These are phyloP conservation scores for Pyricularia grisea DNA, from an alignment of 2,329 filamentous ascomycete genomes.

Conservation along the genomic window DNA sequence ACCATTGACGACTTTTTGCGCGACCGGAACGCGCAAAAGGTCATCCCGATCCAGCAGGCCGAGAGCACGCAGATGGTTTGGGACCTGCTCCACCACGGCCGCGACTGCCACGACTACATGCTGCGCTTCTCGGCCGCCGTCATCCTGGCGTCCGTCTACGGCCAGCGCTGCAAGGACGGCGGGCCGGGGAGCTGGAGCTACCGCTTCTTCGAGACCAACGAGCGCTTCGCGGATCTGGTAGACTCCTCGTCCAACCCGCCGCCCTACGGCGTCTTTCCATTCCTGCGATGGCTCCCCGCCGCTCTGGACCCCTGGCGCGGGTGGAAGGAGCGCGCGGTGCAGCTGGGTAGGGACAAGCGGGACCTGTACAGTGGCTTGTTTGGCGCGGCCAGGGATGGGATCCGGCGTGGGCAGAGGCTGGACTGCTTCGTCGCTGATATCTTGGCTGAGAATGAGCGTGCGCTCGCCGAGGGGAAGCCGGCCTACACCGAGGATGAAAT, in stretches of 20 bases:
- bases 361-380: conserved; percentile 28
- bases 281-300: conserved; percentile 31
- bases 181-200: neutral
- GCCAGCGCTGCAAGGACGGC: conserved; percentile 25
- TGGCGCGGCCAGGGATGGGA: conserved; percentile 18
- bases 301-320: conserved; percentile 35
- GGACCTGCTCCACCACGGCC: conserved; percentile 27
- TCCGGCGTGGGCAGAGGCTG: conserved; percentile 18
- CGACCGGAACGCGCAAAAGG: conserved; percentile 24
- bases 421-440: conserved; percentile 25
- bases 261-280: conserved; percentile 35
- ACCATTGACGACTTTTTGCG: conserved; percentile 18
- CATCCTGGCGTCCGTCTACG: conserved; percentile 33
- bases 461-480: conserved; percentile 23
- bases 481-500: conserved; percentile 30
- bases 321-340: conserved; percentile 12
- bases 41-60: conserved; percentile 36
- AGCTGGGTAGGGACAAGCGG: conserved; percentile 26
- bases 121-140: conserved; percentile 23
- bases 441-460: conserved; percentile 24
- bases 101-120: conserved; percentile 6
- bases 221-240: conserved; percentile 5
- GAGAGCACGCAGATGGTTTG: conserved; percentile 34
- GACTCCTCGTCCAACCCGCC: conserved; percentile 33
- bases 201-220: neutral